Conservation (phyloP, 169 alveolate species). For the Theileria sp. region DNA sequence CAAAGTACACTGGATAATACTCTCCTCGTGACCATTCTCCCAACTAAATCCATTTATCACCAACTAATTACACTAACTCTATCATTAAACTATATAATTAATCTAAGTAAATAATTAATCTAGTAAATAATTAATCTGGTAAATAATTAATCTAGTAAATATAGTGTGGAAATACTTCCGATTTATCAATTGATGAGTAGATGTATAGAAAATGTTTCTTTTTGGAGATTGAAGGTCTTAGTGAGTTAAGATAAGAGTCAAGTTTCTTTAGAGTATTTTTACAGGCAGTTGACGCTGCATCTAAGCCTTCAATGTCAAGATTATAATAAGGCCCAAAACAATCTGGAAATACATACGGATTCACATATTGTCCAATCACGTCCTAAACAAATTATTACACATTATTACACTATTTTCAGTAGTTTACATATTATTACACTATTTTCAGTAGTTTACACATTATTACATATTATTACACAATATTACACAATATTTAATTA, state of each 20-base stretch:
- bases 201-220: conserved; percentile 61
- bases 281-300: conserved; percentile 58
- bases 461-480: too few relatives aligned
- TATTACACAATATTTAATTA: too few relatives aligned
- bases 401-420: too few relatives aligned
- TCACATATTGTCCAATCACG: conserved; percentile 52
- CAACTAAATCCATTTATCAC: conserved; percentile 43
- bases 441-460: too few relatives aligned
- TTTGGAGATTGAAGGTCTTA: conserved; percentile 63
- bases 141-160: neutral
- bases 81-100: too few relatives aligned
- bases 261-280: conserved; percentile 59
- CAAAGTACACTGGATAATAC: conserved; percentile 66
- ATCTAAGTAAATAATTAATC: too few relatives aligned
- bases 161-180: too few relatives aligned
- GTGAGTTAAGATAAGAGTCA: conserved; percentile 50
- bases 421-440: too few relatives aligned
- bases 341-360: conserved; percentile 66
- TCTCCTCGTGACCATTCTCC: conserved; percentile 70
- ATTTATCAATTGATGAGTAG: conserved; percentile 65
- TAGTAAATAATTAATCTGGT: too few relatives aligned
- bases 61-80: conserved; percentile 14
- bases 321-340: conserved; percentile 53
- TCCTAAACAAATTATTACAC: conserved; percentile 47
- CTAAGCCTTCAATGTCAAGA: conserved; percentile 38